Evolutionary conservation across 1,284 basidiomycete genomes (phyloP), one percentile per base, ranked within the genome.

Genomic region (Leucocoprinus gongylophorus): DNA sequence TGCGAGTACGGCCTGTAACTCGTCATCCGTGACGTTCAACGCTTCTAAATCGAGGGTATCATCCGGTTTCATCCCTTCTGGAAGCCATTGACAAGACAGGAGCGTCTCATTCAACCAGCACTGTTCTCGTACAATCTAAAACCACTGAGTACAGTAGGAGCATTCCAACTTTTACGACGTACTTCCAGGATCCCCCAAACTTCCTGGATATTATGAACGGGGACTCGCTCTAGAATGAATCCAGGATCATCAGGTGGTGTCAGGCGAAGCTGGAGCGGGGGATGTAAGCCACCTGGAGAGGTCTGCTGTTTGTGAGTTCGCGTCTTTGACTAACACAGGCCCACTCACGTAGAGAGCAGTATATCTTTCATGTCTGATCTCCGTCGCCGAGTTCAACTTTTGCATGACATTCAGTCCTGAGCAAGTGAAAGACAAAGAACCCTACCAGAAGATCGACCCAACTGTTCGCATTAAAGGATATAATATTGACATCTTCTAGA

Each of bases 31-130:
- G 6, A 69, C 68, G 17, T 68, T 67, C 5, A 61, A 57, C 12
- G 71, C 67, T 30, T 68, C 64, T 29, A 57, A 49, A 21, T 61
- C 53, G 15, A 65, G 59, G 26, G 70, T 62, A 21, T 60, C 61
- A 26, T 61, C 61, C 15, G 55, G 54, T 43, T 69, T 61, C 15
- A 71, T 56, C 9, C 69, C 72, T 57, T 83, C 84, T 6, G 78
- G 71, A 15, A 66, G 63, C 86, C 86, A 89, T 10, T 76, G 65
- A 37, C 76, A 78, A 40, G 74, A 72, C 7, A 69, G 60, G 20
- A 89, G 64, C 17, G 74, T 73, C 59, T 83, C 83, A 61, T 89
- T 89, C 15, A 89, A 62, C 86, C 86, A 89, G 59, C 83, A 85
- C 65, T 89, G 86, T 54, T 88, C 86, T 54, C 76, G 75, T 2